These are phyloP conservation scores for Penicillium dipodomyicola DNA, from an alignment of 495 filamentous ascomycete species.

Conservation along the genomic window DNA sequence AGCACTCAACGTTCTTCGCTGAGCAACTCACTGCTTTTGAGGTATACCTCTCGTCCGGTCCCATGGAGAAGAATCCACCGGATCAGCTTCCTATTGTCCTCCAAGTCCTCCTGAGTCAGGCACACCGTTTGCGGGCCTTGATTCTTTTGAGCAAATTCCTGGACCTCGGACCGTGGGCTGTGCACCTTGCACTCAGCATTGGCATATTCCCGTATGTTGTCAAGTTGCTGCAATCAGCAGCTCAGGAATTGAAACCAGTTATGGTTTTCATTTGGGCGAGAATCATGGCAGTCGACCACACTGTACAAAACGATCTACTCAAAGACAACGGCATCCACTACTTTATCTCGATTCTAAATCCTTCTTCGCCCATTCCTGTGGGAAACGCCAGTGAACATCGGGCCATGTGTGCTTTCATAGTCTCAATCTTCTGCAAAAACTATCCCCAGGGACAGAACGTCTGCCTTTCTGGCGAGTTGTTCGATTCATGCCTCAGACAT, in stretches of 20 bases:
- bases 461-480: slow-evolving; percentile 75
- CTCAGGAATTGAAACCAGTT: slow-evolving; percentile 90
- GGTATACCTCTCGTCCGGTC: slow-evolving; percentile 88
- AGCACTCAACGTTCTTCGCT: slow-evolving; percentile 92
- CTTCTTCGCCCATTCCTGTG: slow-evolving; percentile 75
- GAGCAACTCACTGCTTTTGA: slow-evolving; percentile 98
- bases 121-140: slow-evolving; percentile 87
- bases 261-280: slow-evolving; percentile 99
- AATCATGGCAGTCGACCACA: slow-evolving; percentile 91
- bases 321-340: slow-evolving; percentile 98
- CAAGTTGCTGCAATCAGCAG: slow-evolving; percentile 92
- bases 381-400: slow-evolving; percentile 87
- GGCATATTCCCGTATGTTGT: slow-evolving; percentile 98
- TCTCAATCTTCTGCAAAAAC: slow-evolving; percentile 93
- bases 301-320: slow-evolving; percentile 86
- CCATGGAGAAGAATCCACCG: slow-evolving; percentile 77
- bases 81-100: slow-evolving; percentile 95
- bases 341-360: slow-evolving; percentile 87
- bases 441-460: slow-evolving; percentile 88
- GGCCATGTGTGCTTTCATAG: slow-evolving; percentile 98
- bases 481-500: slow-evolving; percentile 78
- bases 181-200: slow-evolving; percentile 92
- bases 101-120: slow-evolving; percentile 93
- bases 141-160: slow-evolving; percentile 92
- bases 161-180: slow-evolving; percentile 95